Evolutionary conservation across 768 basidiomycete species (phyloP).

Genomic region (Gelatoporia subvermispora): DNA sequence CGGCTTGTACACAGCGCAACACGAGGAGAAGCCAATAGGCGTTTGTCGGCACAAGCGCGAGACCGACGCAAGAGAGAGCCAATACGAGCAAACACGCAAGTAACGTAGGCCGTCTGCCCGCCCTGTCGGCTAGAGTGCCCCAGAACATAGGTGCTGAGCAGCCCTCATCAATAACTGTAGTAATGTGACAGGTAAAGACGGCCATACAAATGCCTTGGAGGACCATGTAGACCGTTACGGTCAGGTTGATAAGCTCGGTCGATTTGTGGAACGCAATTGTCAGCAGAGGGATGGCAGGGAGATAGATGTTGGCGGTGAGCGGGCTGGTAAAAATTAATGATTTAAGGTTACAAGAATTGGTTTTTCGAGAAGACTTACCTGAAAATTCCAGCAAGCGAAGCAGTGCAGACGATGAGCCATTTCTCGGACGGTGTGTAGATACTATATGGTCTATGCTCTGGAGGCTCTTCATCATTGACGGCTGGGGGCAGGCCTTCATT

Average conservation of each 20-base stretch:
- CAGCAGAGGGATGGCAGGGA: slow-evolving; percentile 72
- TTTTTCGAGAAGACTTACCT: slow-evolving; percentile 35
- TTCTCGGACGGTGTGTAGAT: slow-evolving; percentile 55
- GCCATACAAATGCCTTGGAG: slow-evolving; percentile 57
- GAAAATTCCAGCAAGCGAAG: slow-evolving; percentile 56
- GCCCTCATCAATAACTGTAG: background rate
- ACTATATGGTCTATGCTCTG: slow-evolving; percentile 36
- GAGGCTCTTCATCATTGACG: background rate
- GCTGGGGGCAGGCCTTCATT: too few species aligned
- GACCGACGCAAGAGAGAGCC: slow-evolving; percentile 57
- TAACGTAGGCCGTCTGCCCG: slow-evolving; percentile 62
- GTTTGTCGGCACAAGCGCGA: slow-evolving; percentile 49
- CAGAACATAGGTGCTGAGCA: slow-evolving; percentile 43
- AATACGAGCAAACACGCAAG: slow-evolving; percentile 60
- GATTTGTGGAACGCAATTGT: slow-evolving; percentile 58
- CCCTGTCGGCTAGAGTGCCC: slow-evolving; percentile 64
- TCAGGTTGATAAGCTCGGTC: slow-evolving; percentile 71
- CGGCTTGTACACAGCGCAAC: slow-evolving; percentile 75
- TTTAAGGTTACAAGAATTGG: background rate
- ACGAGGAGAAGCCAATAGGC: slow-evolving; percentile 79
- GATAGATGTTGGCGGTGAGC: slow-evolving; percentile 71
- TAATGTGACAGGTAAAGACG: too few species aligned
- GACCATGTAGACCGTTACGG: slow-evolving; percentile 74
- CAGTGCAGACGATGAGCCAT: slow-evolving; percentile 61
- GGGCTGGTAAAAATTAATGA: background rate